These are phyloP conservation scores for Hanseniaspora valbyensis DNA, from an alignment of 805 yeast genomes.

Conservation along the genomic window DNA sequence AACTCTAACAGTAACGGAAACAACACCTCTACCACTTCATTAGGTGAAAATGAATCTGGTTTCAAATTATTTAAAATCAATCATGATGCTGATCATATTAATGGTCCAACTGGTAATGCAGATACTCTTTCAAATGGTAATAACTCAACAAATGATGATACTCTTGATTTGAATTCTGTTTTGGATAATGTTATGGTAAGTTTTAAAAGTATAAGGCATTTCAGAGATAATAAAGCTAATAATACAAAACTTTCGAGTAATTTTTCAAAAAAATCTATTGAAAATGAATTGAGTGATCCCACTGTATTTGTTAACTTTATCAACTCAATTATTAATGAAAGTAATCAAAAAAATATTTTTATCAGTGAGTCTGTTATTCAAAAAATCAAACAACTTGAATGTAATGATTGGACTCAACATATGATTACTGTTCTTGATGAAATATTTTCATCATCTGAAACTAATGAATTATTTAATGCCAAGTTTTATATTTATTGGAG, in stretches of 20 bases:
- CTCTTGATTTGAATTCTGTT: background rate
- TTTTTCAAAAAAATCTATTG: background rate
- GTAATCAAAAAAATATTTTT: background rate
- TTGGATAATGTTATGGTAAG: background rate
- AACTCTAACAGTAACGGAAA: slow-evolving; percentile 13
- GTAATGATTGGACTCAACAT: background rate
- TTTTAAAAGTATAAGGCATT: background rate
- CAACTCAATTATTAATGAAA: background rate
- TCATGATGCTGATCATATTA: background rate
- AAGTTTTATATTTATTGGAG: slow-evolving; percentile 4
- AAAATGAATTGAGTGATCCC: background rate
- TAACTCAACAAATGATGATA: slow-evolving; percentile 3
- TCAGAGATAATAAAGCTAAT: background rate
- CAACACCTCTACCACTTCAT: slow-evolving; percentile 11
- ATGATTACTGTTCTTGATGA: background rate
- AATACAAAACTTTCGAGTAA: too few relatives aligned
- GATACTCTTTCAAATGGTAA: too few relatives aligned
- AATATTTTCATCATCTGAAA: background rate
- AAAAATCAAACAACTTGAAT: background rate
- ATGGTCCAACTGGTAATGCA: background rate
- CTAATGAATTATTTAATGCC: background rate
- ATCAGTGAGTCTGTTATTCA: background rate
- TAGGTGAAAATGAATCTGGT: slow-evolving; percentile 15
- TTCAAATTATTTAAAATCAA: background rate
- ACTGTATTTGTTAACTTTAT: background rate